Conservation (phyloP, 2,329 filamentous ascomycete genomes). For the Diaporthe batatas region DNA sequence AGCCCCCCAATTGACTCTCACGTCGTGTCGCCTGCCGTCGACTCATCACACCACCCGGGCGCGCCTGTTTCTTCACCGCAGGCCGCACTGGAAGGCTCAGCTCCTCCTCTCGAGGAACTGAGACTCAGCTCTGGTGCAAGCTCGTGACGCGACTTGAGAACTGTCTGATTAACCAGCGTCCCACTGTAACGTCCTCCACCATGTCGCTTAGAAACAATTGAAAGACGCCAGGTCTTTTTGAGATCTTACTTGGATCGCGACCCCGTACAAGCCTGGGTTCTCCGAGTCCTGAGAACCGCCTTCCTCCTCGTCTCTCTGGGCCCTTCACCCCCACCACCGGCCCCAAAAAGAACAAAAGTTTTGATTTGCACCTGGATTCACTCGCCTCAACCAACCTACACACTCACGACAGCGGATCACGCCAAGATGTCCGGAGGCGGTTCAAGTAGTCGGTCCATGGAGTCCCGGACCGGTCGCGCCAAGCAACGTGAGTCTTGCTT, state of each 20-base stretch:
- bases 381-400: slow-evolving; percentile 45
- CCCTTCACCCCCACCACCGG: slow-evolving; percentile 9
- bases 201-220: slow-evolving; percentile 43
- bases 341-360: neutral
- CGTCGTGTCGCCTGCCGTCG: slow-evolving; percentile 13
- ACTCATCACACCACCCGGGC: slow-evolving; percentile 16
- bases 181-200: slow-evolving; percentile 36
- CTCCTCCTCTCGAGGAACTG: neutral
- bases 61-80: slow-evolving; percentile 10
- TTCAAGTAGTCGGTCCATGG: slow-evolving; percentile 67
- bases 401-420: slow-evolving; percentile 38
- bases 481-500: slow-evolving; percentile 80
- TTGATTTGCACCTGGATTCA: slow-evolving; percentile 24
- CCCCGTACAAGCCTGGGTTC: slow-evolving; percentile 24
- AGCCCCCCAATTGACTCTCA: slow-evolving; percentile 8
- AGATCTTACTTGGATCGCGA: slow-evolving; percentile 39
- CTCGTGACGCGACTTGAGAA: slow-evolving; percentile 18
- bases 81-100: neutral
- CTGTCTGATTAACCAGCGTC: slow-evolving; percentile 32
- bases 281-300: slow-evolving; percentile 7
- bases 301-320: slow-evolving; percentile 25
- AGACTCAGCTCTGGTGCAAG: neutral
- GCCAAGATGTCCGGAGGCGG: slow-evolving; percentile 41
- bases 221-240: slow-evolving; percentile 43
- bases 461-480: slow-evolving; percentile 81